Base-by-base conservation (phyloP, 805 yeast species). In the Brettanomyces sp. region DNA sequence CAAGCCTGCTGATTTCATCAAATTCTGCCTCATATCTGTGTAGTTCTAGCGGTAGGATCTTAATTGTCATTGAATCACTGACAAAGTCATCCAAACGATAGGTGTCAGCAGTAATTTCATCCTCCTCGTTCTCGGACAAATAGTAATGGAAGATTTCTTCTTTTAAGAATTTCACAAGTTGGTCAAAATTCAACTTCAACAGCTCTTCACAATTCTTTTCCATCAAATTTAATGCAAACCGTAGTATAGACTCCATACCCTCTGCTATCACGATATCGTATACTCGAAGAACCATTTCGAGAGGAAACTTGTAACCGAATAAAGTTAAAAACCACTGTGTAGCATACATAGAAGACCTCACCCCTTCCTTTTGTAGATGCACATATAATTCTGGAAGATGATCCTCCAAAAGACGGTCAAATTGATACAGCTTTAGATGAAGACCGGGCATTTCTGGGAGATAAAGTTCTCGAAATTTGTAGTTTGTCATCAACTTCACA, bases 271-370 rank as follows among this genome's bases (percentile, higher is more conserved):
- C 80, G 49, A 87, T 76, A 66, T 93, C 99, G 62, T 77, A 87
- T 37, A 93, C 86, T 50, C 97, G 73, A 52, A 88, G 67, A 23
- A 93, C 97, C 59, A 91, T 82, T 47, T 80, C 85, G 43, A 90
- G 68, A 13, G 99, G 98, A 62, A 93, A 91, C 60, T 88, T 88
- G 69, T 93, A 93, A 5, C 96, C 95, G 65, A 93, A 93, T 52
- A 93, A 74, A 0, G 98, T 93, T 55, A 93, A 72, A 58, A 93
- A 91, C 99, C 99, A 93, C 64, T 93, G 98, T 2, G 95, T 82
- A 0, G 97, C 98, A 69, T 87, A 93, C 98, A 91, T 91, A 22
- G 95, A 83, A 3, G 96, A 85, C 49, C 82, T 76, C 23, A 93
- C 80, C 5, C 97, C 97, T 63, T 91, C 95, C 51, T 89, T 79